Percentiles rank a stretch among this genome's conserved stretches.
Evolutionary conservation across 1,284 basidiomycete species (phyloP).

Genomic region (Grifola frondosa): DNA sequence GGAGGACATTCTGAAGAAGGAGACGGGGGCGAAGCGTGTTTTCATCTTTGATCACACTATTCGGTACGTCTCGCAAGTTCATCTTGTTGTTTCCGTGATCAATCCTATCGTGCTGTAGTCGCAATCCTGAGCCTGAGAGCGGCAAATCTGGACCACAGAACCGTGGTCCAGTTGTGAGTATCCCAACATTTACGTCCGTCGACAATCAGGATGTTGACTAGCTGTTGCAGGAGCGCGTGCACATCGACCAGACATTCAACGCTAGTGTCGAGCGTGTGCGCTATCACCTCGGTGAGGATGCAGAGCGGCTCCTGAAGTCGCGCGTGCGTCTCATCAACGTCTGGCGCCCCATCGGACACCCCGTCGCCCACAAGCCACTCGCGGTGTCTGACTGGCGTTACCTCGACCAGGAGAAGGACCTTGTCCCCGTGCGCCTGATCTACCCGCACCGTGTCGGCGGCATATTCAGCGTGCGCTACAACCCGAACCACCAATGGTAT

Average conservation of each 20-base stretch:
- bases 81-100: neutral
- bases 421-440: slow-evolving; percentile 35
- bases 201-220: neutral
- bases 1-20: slow-evolving; percentile 42
- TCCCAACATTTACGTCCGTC: neutral
- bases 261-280: slow-evolving; percentile 52
- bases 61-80: slow-evolving; percentile 37
- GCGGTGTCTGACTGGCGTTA: slow-evolving; percentile 46
- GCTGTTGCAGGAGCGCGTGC: slow-evolving; percentile 35
- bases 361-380: slow-evolving; percentile 48
- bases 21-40: slow-evolving; percentile 40
- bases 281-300: slow-evolving; percentile 50
- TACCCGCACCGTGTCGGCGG: slow-evolving; percentile 36
- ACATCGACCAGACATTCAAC: slow-evolving; percentile 58
- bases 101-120: slow-evolving; percentile 6
- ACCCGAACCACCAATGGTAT: slow-evolving; percentile 45
- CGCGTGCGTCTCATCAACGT: slow-evolving; percentile 59
- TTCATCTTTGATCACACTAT: slow-evolving; percentile 49
- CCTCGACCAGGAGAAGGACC: slow-evolving; percentile 34
- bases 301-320: slow-evolving; percentile 42
- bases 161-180: slow-evolving; percentile 38
- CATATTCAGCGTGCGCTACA: slow-evolving; percentile 38
- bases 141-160: slow-evolving; percentile 2
- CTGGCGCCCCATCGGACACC: slow-evolving; percentile 50
- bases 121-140: slow-evolving; percentile 16